phyloP scores from a whole-genome alignment of 1,284 basidiomycete genomes.

The Cutaneotrichosporon sp. region DNA sequence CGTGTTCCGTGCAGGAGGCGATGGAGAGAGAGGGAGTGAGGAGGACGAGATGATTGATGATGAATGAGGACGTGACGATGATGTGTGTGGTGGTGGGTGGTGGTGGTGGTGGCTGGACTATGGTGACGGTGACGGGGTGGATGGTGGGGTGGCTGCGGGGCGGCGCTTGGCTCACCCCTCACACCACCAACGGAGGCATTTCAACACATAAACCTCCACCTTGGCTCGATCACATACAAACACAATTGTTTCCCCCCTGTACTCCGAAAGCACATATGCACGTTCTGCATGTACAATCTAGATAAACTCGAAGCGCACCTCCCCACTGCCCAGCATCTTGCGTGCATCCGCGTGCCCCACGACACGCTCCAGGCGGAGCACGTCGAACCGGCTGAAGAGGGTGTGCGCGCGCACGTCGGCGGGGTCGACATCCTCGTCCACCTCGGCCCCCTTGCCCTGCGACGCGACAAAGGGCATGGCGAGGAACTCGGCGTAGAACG shows the following conservation, averaged over 20 bases:
- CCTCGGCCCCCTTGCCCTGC: conserved; percentile 52
- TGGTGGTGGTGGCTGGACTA: no score
- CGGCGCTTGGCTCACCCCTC: neutral
- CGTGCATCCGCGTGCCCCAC: conserved; percentile 57
- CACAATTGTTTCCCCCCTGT: neutral
- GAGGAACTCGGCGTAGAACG: conserved; percentile 89
- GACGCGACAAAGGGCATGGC: conserved; percentile 72
- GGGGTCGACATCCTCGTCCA: conserved; percentile 58
- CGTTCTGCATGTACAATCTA: neutral
- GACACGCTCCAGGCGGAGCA: conserved; percentile 80
- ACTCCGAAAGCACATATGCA: neutral
- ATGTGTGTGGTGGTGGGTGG: no score
- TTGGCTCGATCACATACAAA: neutral
- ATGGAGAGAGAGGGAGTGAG: neutral
- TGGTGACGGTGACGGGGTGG: no score
- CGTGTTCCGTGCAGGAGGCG: neutral
- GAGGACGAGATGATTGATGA: neutral
- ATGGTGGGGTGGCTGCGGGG: no score
- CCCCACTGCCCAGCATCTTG: conserved; percentile 43
- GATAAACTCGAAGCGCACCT: conserved; percentile 7
- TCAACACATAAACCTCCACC: neutral
- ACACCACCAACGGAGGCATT: neutral
- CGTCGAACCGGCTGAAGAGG: conserved; percentile 85
- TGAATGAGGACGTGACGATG: no score
- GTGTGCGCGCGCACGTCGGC: conserved; percentile 75